Percentiles rank a stretch among this genome's conserved stretches.
Conservation (phyloP, 148 eudicot species). For the Chenopodium quinoa region DNA sequence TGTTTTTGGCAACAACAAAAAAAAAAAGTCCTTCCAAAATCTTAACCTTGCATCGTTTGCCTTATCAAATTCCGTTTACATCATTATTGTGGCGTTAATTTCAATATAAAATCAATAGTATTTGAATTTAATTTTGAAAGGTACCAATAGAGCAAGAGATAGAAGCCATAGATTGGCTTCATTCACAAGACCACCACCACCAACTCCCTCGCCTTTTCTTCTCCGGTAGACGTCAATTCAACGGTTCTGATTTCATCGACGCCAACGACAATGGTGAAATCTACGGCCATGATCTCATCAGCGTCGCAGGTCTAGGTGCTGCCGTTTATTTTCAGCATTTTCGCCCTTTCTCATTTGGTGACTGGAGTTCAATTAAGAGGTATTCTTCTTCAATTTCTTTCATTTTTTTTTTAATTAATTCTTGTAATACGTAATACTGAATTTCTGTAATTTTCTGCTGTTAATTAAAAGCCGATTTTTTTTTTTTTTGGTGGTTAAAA, state of each 20-base stretch:
- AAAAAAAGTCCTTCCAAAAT: no score
- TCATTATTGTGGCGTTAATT: no score
- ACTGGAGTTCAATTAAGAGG: slow-evolving; percentile 90
- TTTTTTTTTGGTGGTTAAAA: no score
- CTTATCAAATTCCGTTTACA: no score
- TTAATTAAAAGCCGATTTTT: no score
- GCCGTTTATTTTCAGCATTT: slow-evolving; percentile 66
- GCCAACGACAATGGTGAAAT: slow-evolving; percentile 2
- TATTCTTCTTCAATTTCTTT: slow-evolving; percentile 18
- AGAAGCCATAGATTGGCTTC: slow-evolving; percentile 84
- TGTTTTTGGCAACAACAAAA: no score
- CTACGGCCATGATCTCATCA: slow-evolving; percentile 42
- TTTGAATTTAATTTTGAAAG: slow-evolving; percentile 28
- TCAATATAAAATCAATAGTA: no score
- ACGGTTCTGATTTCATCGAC: slow-evolving; percentile 29
- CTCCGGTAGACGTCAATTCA: slow-evolving; percentile 59
- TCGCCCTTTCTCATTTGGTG: slow-evolving; percentile 60
- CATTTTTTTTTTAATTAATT: background rate
- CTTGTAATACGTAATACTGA: background rate
- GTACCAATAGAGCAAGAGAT: slow-evolving; percentile 69
- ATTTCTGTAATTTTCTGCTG: no score
- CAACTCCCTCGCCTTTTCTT: slow-evolving; percentile 73
- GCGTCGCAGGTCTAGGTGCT: slow-evolving; percentile 87
- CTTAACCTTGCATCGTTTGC: no score
- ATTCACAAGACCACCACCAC: slow-evolving; percentile 40